Percentiles rank a stretch among this genome's conserved stretches.
phyloP scores from a whole-genome alignment of 768 basidiomycete species.

The Macrolepiota dolichaula region DNA sequence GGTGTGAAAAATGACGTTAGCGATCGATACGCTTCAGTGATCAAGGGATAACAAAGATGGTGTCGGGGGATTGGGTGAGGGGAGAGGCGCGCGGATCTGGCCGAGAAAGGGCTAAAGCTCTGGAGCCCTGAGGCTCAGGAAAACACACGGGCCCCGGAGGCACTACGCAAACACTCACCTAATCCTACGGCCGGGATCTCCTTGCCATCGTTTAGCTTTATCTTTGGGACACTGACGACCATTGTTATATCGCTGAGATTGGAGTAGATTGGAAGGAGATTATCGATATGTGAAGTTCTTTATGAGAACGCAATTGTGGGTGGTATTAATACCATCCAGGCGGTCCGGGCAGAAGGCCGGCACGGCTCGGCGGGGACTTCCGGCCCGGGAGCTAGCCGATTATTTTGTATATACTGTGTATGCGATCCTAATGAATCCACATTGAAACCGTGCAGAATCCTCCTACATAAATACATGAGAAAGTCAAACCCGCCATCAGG shows the following conservation, averaged over 20 bases:
- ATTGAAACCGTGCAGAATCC: no score
- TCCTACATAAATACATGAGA: neutral
- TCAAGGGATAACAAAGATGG: neutral
- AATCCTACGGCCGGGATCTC: conserved; percentile 58
- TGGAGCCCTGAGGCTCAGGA: neutral
- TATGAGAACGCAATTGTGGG: neutral
- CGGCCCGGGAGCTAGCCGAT: neutral
- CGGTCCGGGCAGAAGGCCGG: neutral
- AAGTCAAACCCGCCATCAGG: neutral
- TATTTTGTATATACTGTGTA: neutral
- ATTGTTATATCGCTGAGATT: conserved; percentile 13
- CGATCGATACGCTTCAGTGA: neutral
- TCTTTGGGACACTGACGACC: conserved; percentile 31
- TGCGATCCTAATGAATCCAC: neutral
- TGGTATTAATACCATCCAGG: neutral
- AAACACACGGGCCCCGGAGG: neutral
- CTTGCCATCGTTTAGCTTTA: conserved; percentile 60
- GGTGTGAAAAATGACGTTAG: conserved; percentile 11
- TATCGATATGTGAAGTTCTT: neutral
- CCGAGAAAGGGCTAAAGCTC: neutral
- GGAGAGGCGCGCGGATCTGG: neutral
- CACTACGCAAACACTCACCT: conserved; percentile 31
- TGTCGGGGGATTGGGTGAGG: neutral
- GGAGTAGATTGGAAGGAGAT: neutral
- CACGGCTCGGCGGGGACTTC: neutral